Evolutionary conservation across 371 early-diverging fungal genomes (phyloP), one percentile per base, ranked within the genome.

Genomic region (Mucor irregularis): DNA sequence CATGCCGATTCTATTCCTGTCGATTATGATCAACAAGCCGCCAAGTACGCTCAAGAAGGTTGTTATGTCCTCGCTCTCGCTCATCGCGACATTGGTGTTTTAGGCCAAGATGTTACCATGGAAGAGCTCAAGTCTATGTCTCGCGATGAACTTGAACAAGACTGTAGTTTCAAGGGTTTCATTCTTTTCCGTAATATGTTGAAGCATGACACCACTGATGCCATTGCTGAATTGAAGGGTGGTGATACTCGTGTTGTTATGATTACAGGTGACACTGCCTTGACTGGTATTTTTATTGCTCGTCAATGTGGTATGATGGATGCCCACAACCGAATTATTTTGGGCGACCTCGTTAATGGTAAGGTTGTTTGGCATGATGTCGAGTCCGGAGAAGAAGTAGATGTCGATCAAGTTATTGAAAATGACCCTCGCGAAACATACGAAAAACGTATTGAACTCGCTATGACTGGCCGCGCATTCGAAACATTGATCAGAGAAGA

Each of bases 261-360:
- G 92, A 90, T 93, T 54, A 96, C 97, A 2, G 97, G 97, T 40
- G 97, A 97, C 68, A 88, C 88, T 34, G 87, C 92, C 6, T 73
- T 90, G 50, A 97, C 97, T 6, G 95, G 92, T 28, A 80, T 92
- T 28, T 91, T 84, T 59, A 89, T 96, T 58, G 95, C 89, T 21
- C 88, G 82, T 40, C 74, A 87, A 55, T 86, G 87, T 66, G 90
- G 89, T 16, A 87, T 96, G 81, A 81, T 94, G 29, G 71, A 49
- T 9, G 47, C 66, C 14, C 58, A 68, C 8, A 66, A 75, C 22
- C 76, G 76, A 13, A 68, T 85, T 10, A 45, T 84, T 9, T 73
- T 82, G 39, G 86, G 80, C 40, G 80, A 79, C 28, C 37, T 76
- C 1, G 60, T 64, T 24, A 53, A 53, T 38, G 72, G 68, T 4